Conservation (phyloP, 768 basidiomycete genomes). For the Tricholoma sp. region DNA sequence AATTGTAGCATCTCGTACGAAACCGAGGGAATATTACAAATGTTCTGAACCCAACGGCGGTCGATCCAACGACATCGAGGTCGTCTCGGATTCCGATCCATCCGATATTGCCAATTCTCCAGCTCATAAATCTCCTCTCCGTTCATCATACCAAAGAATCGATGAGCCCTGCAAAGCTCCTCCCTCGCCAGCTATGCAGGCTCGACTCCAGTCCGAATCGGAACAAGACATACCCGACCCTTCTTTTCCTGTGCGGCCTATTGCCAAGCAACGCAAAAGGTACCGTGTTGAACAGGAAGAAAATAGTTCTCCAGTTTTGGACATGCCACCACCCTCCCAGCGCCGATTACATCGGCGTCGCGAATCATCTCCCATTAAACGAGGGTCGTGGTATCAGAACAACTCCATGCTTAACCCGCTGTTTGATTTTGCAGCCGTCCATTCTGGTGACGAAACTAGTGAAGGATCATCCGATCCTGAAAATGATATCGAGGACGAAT, state of each 20-base stretch:
- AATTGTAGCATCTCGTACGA: neutral
- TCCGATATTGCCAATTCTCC: constrained; percentile 6
- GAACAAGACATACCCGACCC: constrained; percentile 19
- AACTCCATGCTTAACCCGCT: constrained; percentile 28
- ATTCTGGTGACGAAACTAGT: constrained; percentile 78
- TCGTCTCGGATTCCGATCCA: constrained; percentile 8
- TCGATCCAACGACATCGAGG: constrained; percentile 16
- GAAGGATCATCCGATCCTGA: constrained; percentile 53
- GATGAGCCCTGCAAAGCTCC: neutral
- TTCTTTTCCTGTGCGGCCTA: constrained; percentile 24
- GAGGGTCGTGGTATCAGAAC: constrained; percentile 7
- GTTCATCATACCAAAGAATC: constrained; percentile 11
- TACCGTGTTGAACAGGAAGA: constrained; percentile 26
- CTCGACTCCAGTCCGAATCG: constrained; percentile 10
- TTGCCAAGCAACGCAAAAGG: constrained; percentile 15
- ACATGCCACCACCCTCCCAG: constrained; percentile 27
- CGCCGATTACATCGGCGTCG: constrained; percentile 33
- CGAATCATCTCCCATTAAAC: constrained; percentile 24
- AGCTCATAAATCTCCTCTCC: constrained; percentile 8
- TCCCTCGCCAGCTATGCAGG: constrained; percentile 27
- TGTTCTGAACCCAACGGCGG: neutral
- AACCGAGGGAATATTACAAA: constrained; percentile 3
- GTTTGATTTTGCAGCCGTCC: constrained; percentile 66
- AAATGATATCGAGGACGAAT: constrained; percentile 55
- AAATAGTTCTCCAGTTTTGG: constrained; percentile 25